Evolutionary conservation across 129 eudicot species (phyloP), one percentile per base, ranked within the genome.

Genomic region (Centrapalus pauciflorus): DNA sequence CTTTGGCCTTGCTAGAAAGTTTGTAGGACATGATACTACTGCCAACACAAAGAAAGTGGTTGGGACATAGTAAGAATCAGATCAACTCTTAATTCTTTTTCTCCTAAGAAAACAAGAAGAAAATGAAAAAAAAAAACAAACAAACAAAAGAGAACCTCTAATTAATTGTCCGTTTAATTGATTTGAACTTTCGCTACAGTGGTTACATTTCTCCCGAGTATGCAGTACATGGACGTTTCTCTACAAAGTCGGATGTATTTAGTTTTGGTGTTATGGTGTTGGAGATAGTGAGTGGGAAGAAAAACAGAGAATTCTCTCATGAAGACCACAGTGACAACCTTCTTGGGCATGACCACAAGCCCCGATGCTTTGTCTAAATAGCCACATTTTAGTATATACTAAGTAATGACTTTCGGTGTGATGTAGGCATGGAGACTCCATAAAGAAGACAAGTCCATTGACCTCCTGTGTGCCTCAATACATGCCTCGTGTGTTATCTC

Each of bases 261-360:
- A 73, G 71, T 20, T 73, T 73, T 37, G 78, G 78, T 34, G 78
- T 73, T 54, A 1, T 73, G n/a, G 62, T 73, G 46, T 32, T 73
- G 33, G 77, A 73, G 77, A 60, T 71, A 7, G 50, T 71, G 10
- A 63, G 77, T 3, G 77, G 71, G 19, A 73, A 14, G 40, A 73
- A 46, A 35, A 73, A 73, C 45, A 63, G 38, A 48, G 68, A 34
- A 7, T 63, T 72, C 41, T 23, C 35, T 45, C 76, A 79, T 43
- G 64, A 20, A 21, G 67, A 67, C 16, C 79, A 67, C 35, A 41
- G 58, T 0, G 67, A 67, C 35, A 79, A 79, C 71, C 83, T 77
- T 69, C 81, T 77, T 5, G 81, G 77, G 49, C 72, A 77, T 24
- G 3, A 34, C 4, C 0, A 19, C 4, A 19, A 49, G 20, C 12